Base-by-base conservation (phyloP, 345 rosid genomes). In the Salix udensis region DNA sequence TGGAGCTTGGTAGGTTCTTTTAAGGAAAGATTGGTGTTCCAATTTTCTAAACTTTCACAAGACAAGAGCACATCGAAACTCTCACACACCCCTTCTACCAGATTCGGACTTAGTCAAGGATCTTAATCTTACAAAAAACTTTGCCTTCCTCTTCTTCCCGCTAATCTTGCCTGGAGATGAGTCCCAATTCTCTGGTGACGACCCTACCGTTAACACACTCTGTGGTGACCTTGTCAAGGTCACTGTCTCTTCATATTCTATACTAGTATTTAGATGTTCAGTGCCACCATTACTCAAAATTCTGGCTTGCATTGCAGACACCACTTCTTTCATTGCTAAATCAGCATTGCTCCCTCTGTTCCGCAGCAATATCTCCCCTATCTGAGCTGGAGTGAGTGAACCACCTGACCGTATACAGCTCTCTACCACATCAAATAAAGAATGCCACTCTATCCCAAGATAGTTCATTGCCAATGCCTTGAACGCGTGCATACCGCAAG, bases 61-160 rank as follows among this genome's bases (percentile, higher is more conserved):
- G 26, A 58, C 26, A 58, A 9, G 62, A 58, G 14, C 23, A 58
- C 28, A 58, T 58, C 28, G 23, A n/a, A n/a, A 58, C 28, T 23
- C 28, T 79, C 77, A 86, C 0, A 72, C 67, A 7, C 76, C 81
- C 42, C 79, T 79, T 46, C 82, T 75, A 14, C 84, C 85, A 21
- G 85, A 86, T 24, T 84, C 84, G 61, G 85, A 82, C 78, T 82
- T 86, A 52, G 88, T 86, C 76, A 86, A 82, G 7, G 88, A 86
- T 74, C 84, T 77, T 13, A 86, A 71, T 70, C 88, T 82, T 60
- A 76, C 81, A 26, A 84, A 50, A 72, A 86, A 80, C 71, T 76
- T 82, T 16, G 71, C 71, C 71, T 82, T 86, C 68, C 79, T 83
- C 78, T 77, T 83, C 74, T 71, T 74, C 58, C 81, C 78, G 15